phyloP scores from a whole-genome alignment of 805 yeast species.

The Yarrowia deformans region DNA sequence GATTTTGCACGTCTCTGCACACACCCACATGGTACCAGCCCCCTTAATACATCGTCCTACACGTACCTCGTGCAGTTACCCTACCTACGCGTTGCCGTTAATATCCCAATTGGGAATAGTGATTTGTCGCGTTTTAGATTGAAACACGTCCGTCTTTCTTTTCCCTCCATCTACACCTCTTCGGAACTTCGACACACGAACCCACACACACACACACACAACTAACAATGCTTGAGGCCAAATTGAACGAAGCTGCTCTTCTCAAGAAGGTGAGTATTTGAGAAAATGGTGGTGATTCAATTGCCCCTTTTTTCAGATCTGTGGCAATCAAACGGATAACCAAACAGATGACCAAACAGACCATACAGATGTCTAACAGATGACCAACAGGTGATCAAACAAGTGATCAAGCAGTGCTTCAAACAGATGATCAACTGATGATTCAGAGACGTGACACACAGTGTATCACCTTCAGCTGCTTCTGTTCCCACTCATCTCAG shows the following conservation, averaged over 20 bases:
- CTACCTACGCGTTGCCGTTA: slow-evolving; percentile 24
- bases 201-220: slow-evolving; percentile 1
- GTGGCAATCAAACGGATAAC: too few relatives aligned
- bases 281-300: background rate
- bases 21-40: background rate
- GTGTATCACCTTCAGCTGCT: too few relatives aligned
- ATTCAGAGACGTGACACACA: too few relatives aligned
- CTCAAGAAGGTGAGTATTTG: slow-evolving; percentile 69
- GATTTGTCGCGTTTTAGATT: slow-evolving; percentile 34
- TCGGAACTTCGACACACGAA: background rate
- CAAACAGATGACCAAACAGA: too few relatives aligned
- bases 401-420: too few relatives aligned
- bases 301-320: background rate
- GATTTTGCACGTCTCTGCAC: too few relatives aligned
- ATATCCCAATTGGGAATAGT: slow-evolving; percentile 33
- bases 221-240: slow-evolving; percentile 87
- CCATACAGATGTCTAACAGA: too few relatives aligned
- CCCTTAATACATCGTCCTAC: background rate
- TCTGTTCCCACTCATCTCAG: too few relatives aligned
- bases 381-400: too few relatives aligned
- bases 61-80: slow-evolving; percentile 3
- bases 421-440: too few relatives aligned
- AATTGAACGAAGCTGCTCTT: slow-evolving; percentile 89
- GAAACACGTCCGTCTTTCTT: slow-evolving; percentile 27
- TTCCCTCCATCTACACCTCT: background rate